Conservation (phyloP, 768 basidiomycete genomes). For the Trametes maxima region DNA sequence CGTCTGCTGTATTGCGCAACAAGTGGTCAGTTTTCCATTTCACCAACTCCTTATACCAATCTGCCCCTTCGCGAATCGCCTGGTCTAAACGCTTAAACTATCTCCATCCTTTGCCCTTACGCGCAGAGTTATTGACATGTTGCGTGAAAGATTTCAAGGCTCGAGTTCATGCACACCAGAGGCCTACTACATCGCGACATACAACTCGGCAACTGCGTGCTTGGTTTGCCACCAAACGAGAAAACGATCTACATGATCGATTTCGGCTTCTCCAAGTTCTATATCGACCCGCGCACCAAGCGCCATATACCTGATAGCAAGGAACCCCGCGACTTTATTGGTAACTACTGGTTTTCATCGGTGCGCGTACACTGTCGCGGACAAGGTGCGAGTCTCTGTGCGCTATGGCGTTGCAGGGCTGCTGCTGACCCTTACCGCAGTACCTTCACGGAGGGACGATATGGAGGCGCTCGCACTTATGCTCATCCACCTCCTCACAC, state of each 20-base stretch:
- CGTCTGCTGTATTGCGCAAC: constrained; percentile 74
- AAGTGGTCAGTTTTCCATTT: constrained; percentile 55
- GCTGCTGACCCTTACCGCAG: constrained; percentile 37
- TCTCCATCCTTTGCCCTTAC: not conserved
- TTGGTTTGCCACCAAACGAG: constrained; percentile 62
- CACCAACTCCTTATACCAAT: not conserved
- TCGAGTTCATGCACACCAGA: constrained; percentile 76
- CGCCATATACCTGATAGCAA: constrained; percentile 75
- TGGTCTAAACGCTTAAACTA: not conserved
- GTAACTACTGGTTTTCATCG: constrained; percentile 85
- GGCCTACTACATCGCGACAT: constrained; percentile 80
- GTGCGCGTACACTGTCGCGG: constrained; percentile 78
- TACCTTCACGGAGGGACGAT: constrained; percentile 79
- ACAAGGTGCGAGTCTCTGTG: constrained; percentile 48
- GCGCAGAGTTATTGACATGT: not conserved
- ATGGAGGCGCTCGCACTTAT: constrained; percentile 77
- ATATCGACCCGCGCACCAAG: constrained; percentile 63
- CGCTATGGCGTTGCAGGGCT: not conserved
- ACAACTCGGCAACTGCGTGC: constrained; percentile 74
- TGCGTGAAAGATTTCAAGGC: constrained; percentile 57
- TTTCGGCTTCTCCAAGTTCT: constrained; percentile 82
- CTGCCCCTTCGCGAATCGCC: not conserved
- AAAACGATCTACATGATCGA: constrained; percentile 79
- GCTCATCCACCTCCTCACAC: constrained; percentile 80
- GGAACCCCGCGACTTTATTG: constrained; percentile 71